Conservation (phyloP, 2,329 filamentous ascomycete species). For the Exutisphaerella laricina region DNA sequence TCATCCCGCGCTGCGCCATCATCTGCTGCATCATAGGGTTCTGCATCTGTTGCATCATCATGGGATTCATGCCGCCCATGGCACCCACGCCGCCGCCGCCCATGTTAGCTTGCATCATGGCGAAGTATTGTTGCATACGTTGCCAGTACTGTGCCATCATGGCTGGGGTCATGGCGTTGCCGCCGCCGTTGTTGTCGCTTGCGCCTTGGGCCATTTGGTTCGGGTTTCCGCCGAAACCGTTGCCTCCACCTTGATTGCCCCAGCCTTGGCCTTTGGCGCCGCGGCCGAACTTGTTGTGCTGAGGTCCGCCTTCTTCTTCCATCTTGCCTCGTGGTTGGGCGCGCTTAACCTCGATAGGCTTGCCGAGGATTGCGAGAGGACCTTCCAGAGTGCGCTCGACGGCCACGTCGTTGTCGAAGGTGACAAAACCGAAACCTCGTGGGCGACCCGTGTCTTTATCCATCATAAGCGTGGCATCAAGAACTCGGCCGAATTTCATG, state of each 20-base stretch:
- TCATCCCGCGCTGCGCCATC: constrained; percentile 44
- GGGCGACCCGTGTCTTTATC: constrained; percentile 98
- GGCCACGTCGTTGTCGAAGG: constrained; percentile 91
- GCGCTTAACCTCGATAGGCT: constrained; percentile 97
- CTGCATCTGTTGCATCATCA: constrained; percentile 11
- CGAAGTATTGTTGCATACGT: constrained; percentile 95
- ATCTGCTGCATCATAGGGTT: constrained; percentile 51
- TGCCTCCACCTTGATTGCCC: constrained; percentile 27
- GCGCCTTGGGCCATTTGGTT: constrained; percentile 23
- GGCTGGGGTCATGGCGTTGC: constrained; percentile 78
- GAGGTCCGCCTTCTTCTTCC: constrained; percentile 78
- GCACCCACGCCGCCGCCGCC: no score
- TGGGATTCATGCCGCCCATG: constrained; percentile 50
- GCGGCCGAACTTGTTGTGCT: constrained; percentile 33
- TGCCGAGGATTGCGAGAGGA: constrained; percentile 86
- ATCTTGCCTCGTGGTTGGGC: constrained; percentile 93
- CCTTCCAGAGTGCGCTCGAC: constrained; percentile 84
- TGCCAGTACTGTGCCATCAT: constrained; percentile 99
- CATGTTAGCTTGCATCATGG: constrained; percentile 50
- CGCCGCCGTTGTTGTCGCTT: constrained; percentile 18
- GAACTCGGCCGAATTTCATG: constrained; percentile 88
- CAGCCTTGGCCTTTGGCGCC: constrained; percentile 33
- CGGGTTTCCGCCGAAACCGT: constrained; percentile 35
- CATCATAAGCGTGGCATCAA: constrained; percentile 99
- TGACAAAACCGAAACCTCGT: constrained; percentile 94